Base-by-base conservation (phyloP, 164 flowering plant genomes). In the Echeveria elegans region DNA sequence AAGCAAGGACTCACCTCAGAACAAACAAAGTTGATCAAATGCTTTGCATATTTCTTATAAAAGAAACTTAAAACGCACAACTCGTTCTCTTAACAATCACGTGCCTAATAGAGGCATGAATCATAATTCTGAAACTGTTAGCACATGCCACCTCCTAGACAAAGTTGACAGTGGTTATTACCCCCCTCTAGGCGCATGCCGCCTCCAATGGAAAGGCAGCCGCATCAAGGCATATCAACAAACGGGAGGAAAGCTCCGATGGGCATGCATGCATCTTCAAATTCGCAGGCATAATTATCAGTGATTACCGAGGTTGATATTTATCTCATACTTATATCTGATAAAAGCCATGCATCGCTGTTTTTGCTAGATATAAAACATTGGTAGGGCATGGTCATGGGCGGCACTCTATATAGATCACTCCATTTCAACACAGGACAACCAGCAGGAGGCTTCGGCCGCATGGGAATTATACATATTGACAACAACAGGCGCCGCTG, bases 61-160 rank as follows among this genome's bases (percentile, higher is more conserved):
- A n/a, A n/a, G n/a, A n/a, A n/a, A n/a, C n/a, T n/a, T n/a, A n/a
- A n/a, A n/a, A n/a, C n/a, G n/a, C n/a, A n/a, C n/a, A n/a, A n/a
- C n/a, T n/a, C n/a, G n/a, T n/a, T n/a, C n/a, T n/a, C n/a, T n/a
- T n/a, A n/a, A n/a, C n/a, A n/a, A n/a, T n/a, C n/a, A n/a, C n/a
- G n/a, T n/a, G n/a, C n/a, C n/a, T n/a, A n/a, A n/a, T n/a, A n/a
- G n/a, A n/a, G n/a, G n/a, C n/a, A n/a, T n/a, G n/a, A n/a, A n/a
- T n/a, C 76, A 68, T 24, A 81, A 74, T 79, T 79, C 86, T 75
- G n/a, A n/a, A n/a, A n/a, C n/a, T n/a, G n/a, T n/a, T 96, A 80
- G 38, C 91, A 82, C 72, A 85, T 87, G 93, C 88, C 81, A 61
- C 93, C 92, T 64, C 88, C 93, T 34, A 75, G 85, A 38, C 96